Conservation (phyloP, 2,329 filamentous ascomycete species). For the Hypocrella siamensis region DNA sequence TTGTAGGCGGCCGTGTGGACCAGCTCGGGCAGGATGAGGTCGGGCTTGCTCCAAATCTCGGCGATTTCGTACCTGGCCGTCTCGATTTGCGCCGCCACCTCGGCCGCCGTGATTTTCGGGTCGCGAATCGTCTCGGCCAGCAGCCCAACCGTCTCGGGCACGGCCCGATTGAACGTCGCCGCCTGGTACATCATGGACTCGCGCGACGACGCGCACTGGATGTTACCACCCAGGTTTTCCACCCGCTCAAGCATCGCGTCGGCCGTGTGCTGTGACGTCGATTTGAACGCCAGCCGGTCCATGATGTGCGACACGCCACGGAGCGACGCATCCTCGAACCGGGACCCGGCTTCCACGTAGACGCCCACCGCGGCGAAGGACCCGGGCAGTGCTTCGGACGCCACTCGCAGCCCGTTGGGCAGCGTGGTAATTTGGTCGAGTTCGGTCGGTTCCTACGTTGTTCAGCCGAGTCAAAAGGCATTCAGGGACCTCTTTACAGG, state of each 20-base stretch:
- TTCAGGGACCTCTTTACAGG: no score
- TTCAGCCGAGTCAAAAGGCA: no score
- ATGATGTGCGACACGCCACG: slow-evolving; percentile 91
- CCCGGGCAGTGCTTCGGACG: slow-evolving; percentile 84
- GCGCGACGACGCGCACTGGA: slow-evolving; percentile 88
- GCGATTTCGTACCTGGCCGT: slow-evolving; percentile 92
- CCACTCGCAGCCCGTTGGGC: slow-evolving; percentile 83
- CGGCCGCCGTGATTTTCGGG: slow-evolving; percentile 68
- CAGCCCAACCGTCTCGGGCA: slow-evolving; percentile 65
- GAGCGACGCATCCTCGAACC: slow-evolving; percentile 76
- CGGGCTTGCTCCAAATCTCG: slow-evolving; percentile 96
- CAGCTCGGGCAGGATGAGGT: slow-evolving; percentile 86
- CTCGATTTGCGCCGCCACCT: slow-evolving; percentile 73
- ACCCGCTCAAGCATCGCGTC: slow-evolving; percentile 81
- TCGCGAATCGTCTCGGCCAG: slow-evolving; percentile 89
- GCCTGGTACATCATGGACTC: slow-evolving; percentile 99
- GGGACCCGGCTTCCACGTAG: slow-evolving; percentile 87
- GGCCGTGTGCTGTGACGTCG: slow-evolving; percentile 52
- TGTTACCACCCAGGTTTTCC: slow-evolving; percentile 83
- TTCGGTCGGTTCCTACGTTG: slow-evolving; percentile 70
- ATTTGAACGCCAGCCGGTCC: slow-evolving; percentile 90
- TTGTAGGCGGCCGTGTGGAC: slow-evolving; percentile 93
- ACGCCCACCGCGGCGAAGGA: slow-evolving; percentile 92
- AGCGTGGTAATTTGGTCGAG: slow-evolving; percentile 79
- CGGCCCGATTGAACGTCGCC: slow-evolving; percentile 88